Percentiles rank a stretch among this genome's conserved stretches.
phyloP scores from a whole-genome alignment of 1,284 basidiomycete genomes.

The Irpex lacteus region DNA sequence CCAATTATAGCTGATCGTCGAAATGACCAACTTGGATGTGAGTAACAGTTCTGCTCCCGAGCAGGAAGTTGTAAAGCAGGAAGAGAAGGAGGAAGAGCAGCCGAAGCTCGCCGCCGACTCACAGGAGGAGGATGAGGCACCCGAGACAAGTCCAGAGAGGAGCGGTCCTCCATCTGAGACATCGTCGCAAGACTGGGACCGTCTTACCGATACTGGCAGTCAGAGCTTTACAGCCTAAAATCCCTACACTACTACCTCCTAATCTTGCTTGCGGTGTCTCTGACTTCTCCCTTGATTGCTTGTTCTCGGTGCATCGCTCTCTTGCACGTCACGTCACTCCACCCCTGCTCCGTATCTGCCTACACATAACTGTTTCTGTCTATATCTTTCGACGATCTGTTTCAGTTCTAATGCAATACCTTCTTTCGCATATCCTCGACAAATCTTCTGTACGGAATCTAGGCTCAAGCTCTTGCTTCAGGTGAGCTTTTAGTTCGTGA shows the following conservation, averaged over 20 bases:
- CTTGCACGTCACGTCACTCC: background rate
- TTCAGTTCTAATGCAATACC: conserved; percentile 63
- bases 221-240: conserved; percentile 34
- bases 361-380: conserved; percentile 5
- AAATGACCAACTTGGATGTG: conserved; percentile 86
- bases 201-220: conserved; percentile 68
- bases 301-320: conserved; percentile 4
- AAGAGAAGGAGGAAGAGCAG: conserved; percentile 21
- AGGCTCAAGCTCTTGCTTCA: conserved; percentile 70
- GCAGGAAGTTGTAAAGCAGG: conserved; percentile 26
- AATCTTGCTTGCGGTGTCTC: conserved; percentile 1
- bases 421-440: conserved; percentile 28
- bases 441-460: conserved; percentile 23
- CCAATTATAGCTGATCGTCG: conserved; percentile 69
- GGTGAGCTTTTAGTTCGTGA: conserved; percentile 53
- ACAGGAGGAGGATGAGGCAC: conserved; percentile 34
- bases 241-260: conserved; percentile 7
- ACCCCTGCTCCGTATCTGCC: conserved; percentile 2
- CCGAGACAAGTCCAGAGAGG: conserved; percentile 54
- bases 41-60: conserved; percentile 55
- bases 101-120: conserved; percentile 31
- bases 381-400: conserved; percentile 18
- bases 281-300: conserved; percentile 17
- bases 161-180: conserved; percentile 74
- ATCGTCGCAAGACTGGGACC: conserved; percentile 86